Conservation (phyloP, 2,329 filamentous ascomycete species). For the Knufia fluminis region DNA sequence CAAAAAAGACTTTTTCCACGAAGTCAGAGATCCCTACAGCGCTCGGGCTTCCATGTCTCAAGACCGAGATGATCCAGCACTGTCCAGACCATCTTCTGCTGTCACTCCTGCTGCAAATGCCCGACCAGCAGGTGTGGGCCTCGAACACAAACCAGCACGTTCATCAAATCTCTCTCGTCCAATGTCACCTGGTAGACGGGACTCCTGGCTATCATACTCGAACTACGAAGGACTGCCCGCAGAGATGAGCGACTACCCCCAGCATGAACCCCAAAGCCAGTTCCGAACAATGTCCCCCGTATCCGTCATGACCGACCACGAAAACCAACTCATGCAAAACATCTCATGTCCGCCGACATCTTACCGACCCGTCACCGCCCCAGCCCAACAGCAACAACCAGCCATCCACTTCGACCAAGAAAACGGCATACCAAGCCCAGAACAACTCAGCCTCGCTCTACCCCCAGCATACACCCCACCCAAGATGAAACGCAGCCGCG, state of each 20-base stretch:
- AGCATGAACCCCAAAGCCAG: constrained; percentile 15
- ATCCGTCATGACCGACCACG: constrained; percentile 15
- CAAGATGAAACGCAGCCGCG: constrained; percentile 24
- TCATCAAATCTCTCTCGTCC: constrained; percentile 13
- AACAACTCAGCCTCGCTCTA: constrained; percentile 7
- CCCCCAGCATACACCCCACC: constrained; percentile 12
- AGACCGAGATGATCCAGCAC: constrained; percentile 25
- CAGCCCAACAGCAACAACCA: not conserved
- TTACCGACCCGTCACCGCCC: not conserved
- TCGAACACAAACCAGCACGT: constrained; percentile 20
- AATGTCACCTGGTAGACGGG: constrained; percentile 12
- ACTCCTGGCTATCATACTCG: constrained; percentile 22
- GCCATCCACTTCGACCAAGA: not conserved
- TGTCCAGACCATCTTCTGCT: constrained; percentile 27
- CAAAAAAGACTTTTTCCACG: constrained; percentile 19
- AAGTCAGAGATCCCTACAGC: constrained; percentile 20
- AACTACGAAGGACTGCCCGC: constrained; percentile 22
- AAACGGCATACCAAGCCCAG: constrained; percentile 2
- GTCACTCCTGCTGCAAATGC: constrained; percentile 22
- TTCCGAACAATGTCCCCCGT: constrained; percentile 20
- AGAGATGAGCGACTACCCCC: constrained; percentile 15
- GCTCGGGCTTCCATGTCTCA: constrained; percentile 15
- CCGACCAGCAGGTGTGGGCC: constrained; percentile 18
- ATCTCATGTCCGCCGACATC: not conserved
- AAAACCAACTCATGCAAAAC: constrained; percentile 10